A percentile compares a stretch with the other conserved stretches of the same genome.
Conservation (phyloP, 345 rosid species). For the Rhodamnia rubescens region DNA sequence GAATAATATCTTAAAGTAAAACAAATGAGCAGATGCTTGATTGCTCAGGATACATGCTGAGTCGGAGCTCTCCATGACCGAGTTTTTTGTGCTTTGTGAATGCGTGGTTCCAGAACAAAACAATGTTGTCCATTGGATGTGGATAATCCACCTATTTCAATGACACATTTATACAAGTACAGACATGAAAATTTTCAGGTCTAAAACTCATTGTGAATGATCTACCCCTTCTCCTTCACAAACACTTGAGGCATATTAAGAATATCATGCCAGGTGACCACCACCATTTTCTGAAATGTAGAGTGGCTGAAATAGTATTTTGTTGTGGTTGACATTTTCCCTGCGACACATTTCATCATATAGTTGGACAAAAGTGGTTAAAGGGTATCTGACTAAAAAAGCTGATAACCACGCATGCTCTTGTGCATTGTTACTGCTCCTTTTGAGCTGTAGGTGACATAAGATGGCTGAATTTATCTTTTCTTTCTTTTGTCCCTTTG, state of each 20-base stretch:
- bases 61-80: background rate
- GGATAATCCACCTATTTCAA: background rate
- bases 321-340: background rate
- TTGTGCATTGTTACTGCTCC: background rate
- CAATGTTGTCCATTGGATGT: background rate
- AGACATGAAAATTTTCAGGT: background rate
- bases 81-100: background rate
- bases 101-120: background rate
- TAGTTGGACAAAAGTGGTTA: background rate
- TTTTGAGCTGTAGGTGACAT: background rate
- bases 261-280: background rate
- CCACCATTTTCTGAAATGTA: background rate
- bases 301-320: background rate
- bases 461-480: background rate
- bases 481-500: background rate
- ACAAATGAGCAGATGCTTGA: background rate
- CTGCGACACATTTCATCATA: background rate
- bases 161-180: background rate
- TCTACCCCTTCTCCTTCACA: background rate
- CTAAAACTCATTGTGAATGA: background rate
- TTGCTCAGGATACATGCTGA: background rate
- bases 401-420: background rate
- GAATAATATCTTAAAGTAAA: background rate
- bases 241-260: background rate
- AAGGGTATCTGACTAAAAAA: background rate